A percentile compares a stretch with the other conserved stretches of the same genome.
phyloP scores from a whole-genome alignment of 1,139 yeast genomes.

The Petasospora rhodanensis region DNA sequence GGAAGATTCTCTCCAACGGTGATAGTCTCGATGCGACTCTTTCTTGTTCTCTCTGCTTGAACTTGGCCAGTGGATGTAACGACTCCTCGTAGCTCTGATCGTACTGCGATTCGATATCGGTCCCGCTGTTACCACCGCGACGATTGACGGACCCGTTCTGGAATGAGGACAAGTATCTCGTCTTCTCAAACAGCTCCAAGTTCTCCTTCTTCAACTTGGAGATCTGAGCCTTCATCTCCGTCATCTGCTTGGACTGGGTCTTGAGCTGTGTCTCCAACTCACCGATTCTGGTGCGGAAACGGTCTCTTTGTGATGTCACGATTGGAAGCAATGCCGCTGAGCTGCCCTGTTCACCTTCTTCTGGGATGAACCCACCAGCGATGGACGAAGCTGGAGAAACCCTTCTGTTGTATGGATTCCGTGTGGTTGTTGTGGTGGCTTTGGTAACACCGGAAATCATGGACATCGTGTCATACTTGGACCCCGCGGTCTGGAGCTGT shows the following conservation, averaged over 20 bases:
- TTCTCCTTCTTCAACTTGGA: slow-evolving; percentile 67
- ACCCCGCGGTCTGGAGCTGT: too few relatives aligned
- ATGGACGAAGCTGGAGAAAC: slow-evolving; percentile 48
- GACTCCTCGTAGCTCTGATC: slow-evolving; percentile 69
- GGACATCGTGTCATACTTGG: slow-evolving; percentile 57
- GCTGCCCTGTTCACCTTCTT: slow-evolving; percentile 23
- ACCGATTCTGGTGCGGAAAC: slow-evolving; percentile 74
- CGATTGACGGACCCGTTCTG: slow-evolving; percentile 23
- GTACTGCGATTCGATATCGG: slow-evolving; percentile 54
- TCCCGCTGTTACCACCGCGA: slow-evolving; percentile 13
- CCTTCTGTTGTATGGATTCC: slow-evolving; percentile 10
- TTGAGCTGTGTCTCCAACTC: slow-evolving; percentile 82
- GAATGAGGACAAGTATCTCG: slow-evolving; percentile 66
- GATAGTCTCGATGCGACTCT: slow-evolving; percentile 69
- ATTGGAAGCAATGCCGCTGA: slow-evolving; percentile 66
- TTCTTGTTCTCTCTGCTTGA: slow-evolving; percentile 73
- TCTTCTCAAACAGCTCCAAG: slow-evolving; percentile 72
- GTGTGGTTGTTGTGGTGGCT: slow-evolving; percentile 1
- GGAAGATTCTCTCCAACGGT: slow-evolving; percentile 74
- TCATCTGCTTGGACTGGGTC: slow-evolving; percentile 48
- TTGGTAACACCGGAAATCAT: slow-evolving; percentile 55
- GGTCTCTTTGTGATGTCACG: slow-evolving; percentile 89
- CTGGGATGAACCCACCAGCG: slow-evolving; percentile 38
- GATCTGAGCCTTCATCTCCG: slow-evolving; percentile 62
- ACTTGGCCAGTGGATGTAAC: slow-evolving; percentile 79